Conservation (phyloP, 2,329 filamentous ascomycete species). For the Aspergillus chevalieri region DNA sequence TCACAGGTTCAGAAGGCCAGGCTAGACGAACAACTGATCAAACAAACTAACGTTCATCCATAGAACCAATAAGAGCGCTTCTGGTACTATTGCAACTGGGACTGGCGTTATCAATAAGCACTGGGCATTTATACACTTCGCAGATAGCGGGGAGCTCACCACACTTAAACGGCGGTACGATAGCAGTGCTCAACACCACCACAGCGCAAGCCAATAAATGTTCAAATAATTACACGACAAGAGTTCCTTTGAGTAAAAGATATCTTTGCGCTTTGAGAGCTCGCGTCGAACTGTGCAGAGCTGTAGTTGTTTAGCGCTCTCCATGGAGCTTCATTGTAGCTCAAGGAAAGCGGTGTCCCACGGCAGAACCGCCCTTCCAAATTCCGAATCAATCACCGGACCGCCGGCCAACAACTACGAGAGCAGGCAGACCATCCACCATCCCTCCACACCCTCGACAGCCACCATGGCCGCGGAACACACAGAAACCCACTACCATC, state of each 20-base stretch:
- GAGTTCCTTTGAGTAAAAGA: background rate
- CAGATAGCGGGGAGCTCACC: slow-evolving; percentile 22
- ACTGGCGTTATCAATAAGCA: slow-evolving; percentile 1
- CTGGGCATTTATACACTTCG: background rate
- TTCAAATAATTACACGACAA: background rate
- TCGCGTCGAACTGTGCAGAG: background rate
- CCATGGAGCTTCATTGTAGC: slow-evolving; percentile 13
- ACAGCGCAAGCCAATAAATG: background rate
- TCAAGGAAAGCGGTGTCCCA: slow-evolving; percentile 15
- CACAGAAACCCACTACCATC: slow-evolving; percentile 55
- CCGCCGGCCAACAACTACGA: slow-evolving; percentile 6
- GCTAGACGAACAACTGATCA: background rate
- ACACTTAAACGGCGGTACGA: background rate
- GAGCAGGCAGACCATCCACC: slow-evolving; percentile 17
- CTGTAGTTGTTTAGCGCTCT: background rate
- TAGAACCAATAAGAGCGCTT: slow-evolving; percentile 1
- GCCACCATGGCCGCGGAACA: slow-evolving; percentile 45
- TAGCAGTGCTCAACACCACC: slow-evolving; percentile 11
- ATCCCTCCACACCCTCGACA: slow-evolving; percentile 13
- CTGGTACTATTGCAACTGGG: background rate
- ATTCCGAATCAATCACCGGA: slow-evolving; percentile 17
- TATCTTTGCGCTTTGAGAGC: background rate
- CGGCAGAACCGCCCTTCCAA: slow-evolving; percentile 24
- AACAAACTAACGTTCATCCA: background rate
- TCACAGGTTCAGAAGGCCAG: slow-evolving; percentile 8